Conservation (phyloP, 2,329 filamentous ascomycete species). For the Diplodia mutila region DNA sequence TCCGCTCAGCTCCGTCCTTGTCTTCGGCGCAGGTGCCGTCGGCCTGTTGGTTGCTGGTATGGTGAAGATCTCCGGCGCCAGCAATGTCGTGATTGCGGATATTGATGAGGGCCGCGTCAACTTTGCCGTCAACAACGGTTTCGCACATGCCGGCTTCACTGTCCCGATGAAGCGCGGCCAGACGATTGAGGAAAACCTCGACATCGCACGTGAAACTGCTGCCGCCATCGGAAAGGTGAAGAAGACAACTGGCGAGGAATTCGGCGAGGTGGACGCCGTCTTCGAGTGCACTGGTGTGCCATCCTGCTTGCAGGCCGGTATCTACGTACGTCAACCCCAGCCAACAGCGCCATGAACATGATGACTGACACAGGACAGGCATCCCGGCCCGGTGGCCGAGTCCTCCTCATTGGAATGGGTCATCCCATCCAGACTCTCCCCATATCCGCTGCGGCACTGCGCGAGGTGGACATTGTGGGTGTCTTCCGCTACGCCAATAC, state of each 20-base stretch:
- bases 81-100: slow-evolving; percentile 62
- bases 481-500: slow-evolving; percentile 80
- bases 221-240: slow-evolving; percentile 46
- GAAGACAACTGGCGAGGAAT: slow-evolving; percentile 35
- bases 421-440: slow-evolving; percentile 75
- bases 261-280: slow-evolving; percentile 66
- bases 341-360: too few species aligned
- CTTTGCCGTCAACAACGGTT: slow-evolving; percentile 58
- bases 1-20: slow-evolving; percentile 54
- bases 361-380: slow-evolving; percentile 41
- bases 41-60: slow-evolving; percentile 63
- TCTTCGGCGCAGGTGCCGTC: slow-evolving; percentile 66
- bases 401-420: slow-evolving; percentile 81
- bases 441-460: slow-evolving; percentile 70
- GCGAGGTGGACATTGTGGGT: slow-evolving; percentile 78
- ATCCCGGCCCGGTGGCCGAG: slow-evolving; percentile 69
- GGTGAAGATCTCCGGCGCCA: slow-evolving; percentile 57
- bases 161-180: slow-evolving; percentile 53
- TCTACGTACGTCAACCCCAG: slow-evolving; percentile 57
- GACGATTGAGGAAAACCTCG: slow-evolving; percentile 58
- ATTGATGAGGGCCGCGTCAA: slow-evolving; percentile 61
- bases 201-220: slow-evolving; percentile 56
- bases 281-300: slow-evolving; percentile 81
- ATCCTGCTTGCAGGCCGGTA: slow-evolving; percentile 72
- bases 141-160: slow-evolving; percentile 51